Percentiles rank a stretch among this genome's conserved stretches.
phyloP scores from a whole-genome alignment of 2,329 filamentous ascomycete genomes.

The Aspergillus glaucus region DNA sequence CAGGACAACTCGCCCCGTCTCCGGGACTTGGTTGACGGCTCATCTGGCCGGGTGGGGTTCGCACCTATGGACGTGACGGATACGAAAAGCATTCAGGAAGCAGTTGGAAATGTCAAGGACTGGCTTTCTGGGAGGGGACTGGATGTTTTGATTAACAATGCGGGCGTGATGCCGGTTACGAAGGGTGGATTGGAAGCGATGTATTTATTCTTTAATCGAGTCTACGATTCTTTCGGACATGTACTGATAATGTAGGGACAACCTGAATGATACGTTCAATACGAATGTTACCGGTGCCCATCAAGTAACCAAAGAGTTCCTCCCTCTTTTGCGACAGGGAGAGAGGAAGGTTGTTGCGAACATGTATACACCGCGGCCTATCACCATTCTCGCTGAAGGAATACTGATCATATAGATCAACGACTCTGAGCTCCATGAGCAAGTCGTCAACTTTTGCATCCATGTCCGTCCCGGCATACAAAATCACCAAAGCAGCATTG shows the following conservation, averaged over 20 bases:
- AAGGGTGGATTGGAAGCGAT: conserved; percentile 16
- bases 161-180: conserved; percentile 24
- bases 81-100: conserved; percentile 27
- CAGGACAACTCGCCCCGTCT: conserved; percentile 26
- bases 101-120: conserved; percentile 26
- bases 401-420: conserved; percentile 23
- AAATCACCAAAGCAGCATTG: conserved; percentile 44
- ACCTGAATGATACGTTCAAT: conserved; percentile 33
- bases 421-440: conserved; percentile 39
- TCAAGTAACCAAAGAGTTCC: conserved; percentile 32
- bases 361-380: conserved; percentile 25
- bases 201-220: conserved; percentile 8
- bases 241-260: conserved; percentile 20
- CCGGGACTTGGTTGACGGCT: conserved; percentile 27
- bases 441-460: conserved; percentile 14
- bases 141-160: conserved; percentile 45
- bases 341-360: conserved; percentile 40
- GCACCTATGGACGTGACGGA: conserved; percentile 37
- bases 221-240: not conserved
- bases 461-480: conserved; percentile 31
- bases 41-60: conserved; percentile 29
- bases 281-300: conserved; percentile 40
- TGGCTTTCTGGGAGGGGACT: conserved; percentile 35
- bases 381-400: not conserved
- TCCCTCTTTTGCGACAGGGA: conserved; percentile 35